A percentile compares a stretch with the other conserved stretches of the same genome.
Conservation (phyloP, 2,329 filamentous ascomycete genomes). For the Raffaelea arxii region DNA sequence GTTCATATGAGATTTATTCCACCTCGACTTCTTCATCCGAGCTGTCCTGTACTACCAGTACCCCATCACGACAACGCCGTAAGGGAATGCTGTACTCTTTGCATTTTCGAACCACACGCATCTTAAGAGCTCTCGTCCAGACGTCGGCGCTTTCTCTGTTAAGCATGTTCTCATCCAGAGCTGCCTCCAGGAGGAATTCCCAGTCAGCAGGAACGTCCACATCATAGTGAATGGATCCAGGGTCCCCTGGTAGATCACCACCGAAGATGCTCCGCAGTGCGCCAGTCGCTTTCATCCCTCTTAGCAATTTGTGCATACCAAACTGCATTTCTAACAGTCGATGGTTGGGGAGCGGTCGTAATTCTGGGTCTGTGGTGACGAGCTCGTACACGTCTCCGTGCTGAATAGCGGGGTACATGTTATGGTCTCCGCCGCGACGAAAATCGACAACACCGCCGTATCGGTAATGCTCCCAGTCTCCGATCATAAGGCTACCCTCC, state of each 20-base stretch:
- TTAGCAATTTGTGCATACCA: conserved; percentile 3
- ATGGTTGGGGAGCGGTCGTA: not conserved
- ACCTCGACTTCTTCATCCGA: too few species aligned
- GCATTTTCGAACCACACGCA: too few species aligned
- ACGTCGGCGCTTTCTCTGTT: too few species aligned
- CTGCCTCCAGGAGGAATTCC: conserved; percentile 2
- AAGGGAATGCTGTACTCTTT: too few species aligned
- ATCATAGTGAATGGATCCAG: not conserved
- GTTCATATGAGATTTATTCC: too few species aligned
- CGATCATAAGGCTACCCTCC: not conserved
- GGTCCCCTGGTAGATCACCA: not conserved
- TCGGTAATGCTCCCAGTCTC: not conserved
- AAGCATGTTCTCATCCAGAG: not conserved
- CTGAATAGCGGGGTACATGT: not conserved
- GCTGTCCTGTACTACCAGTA: too few species aligned
- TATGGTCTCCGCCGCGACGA: not conserved
- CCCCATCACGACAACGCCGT: too few species aligned
- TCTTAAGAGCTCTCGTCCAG: too few species aligned
- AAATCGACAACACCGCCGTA: conserved; percentile 5
- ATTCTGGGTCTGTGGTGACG: not conserved
- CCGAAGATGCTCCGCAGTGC: conserved; percentile 1
- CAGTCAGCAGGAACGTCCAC: not conserved
- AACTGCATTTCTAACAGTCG: conserved; percentile 4
- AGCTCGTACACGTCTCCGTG: conserved; percentile 7
- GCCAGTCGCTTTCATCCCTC: not conserved